phyloP scores from a whole-genome alignment of 768 basidiomycete species.

The Boletus sensibilis region DNA sequence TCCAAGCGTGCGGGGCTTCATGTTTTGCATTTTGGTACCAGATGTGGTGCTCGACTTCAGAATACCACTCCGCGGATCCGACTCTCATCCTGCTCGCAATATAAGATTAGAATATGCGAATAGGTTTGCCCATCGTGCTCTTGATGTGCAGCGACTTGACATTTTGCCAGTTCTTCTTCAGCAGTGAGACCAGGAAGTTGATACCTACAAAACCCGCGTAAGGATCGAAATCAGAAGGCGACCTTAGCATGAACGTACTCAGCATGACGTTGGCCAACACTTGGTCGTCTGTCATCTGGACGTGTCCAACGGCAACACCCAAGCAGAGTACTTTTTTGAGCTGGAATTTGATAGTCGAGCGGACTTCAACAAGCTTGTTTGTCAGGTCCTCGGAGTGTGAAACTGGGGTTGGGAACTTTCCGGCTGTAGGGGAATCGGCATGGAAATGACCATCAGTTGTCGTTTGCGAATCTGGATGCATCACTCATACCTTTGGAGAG shows the following conservation, averaged over 20 bases:
- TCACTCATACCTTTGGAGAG: constrained; percentile 82
- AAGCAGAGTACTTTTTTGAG: constrained; percentile 98
- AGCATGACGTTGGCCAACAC: constrained; percentile 98
- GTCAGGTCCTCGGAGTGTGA: constrained; percentile 86
- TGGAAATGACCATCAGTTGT: not conserved
- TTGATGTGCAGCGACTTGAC: constrained; percentile 99
- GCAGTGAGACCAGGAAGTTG: constrained; percentile 98
- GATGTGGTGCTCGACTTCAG: constrained; percentile 21
- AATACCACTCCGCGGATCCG: constrained; percentile 16
- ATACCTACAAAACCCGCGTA: constrained; percentile 58
- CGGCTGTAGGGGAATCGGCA: constrained; percentile 53
- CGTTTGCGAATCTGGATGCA: not conserved
- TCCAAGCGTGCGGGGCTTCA: constrained; percentile 98
- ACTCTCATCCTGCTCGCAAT: not conserved
- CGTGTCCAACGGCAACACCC: constrained; percentile 97
- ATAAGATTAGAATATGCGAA: constrained; percentile 78
- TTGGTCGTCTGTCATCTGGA: constrained; percentile 97
- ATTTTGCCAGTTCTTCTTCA: constrained; percentile 99
- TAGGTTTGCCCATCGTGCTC: constrained; percentile 98
- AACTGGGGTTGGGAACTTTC: constrained; percentile 98
- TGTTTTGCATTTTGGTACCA: constrained; percentile 77
- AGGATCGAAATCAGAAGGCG: not conserved
- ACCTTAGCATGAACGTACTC: constrained; percentile 48
- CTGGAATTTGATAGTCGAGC: constrained; percentile 99
- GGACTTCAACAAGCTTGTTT: constrained; percentile 92